Base-by-base conservation (phyloP, 345 rosid species). In the Eucalyptus pauciflora region DNA sequence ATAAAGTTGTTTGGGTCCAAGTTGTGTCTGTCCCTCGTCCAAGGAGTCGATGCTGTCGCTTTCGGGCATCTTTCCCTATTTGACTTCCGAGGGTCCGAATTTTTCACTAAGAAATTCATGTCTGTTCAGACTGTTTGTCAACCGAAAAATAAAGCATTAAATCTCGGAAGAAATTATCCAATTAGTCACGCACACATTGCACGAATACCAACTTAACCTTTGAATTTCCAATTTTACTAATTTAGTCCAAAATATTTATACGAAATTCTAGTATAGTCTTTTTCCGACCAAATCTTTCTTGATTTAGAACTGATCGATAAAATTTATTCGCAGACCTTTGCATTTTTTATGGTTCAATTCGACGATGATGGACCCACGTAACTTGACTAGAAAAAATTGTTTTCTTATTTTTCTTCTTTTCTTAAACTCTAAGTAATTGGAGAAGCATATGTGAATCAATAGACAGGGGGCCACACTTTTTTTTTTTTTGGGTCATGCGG, bases 291-390 rank as follows among this genome's bases (percentile, higher is more conserved):
- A 41, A 20, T 76, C 24, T 20, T 41, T 20, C 27, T 1, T 2
- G 8, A 41, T 37, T 33, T 33, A 71, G 81, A 33, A 33, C 10
- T 8, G 0, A 15, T 7, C 2, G 41, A 31, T 17, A 3, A 3
- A 31, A 31, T 31, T 67, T 31, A 31, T 31, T 31, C 1, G 6
- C 4, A 16, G 0, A 2, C 3, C 41, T n/a, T 7, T 17, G 11
- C 24, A 4, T 8, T 31, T 10, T 11, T 25, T 7, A 58, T 2
- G 1, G 2, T 12, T 62, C 8, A 13, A 13, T 60, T 71, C 1
- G 4, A 37, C 25, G 1, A 5, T 2, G 12, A 33, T 71, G 81
- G 81, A 37, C 46, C 81, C 81, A 33, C 25, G 0, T 71, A 18
- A 2, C 25, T 71, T 0, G 13, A 33, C 25, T 3, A 33, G 45